A percentile compares a stretch with the other conserved stretches of the same genome.
Evolutionary conservation across 306 rosid genomes (phyloP).

Genomic region (Begonia masoniana): DNA sequence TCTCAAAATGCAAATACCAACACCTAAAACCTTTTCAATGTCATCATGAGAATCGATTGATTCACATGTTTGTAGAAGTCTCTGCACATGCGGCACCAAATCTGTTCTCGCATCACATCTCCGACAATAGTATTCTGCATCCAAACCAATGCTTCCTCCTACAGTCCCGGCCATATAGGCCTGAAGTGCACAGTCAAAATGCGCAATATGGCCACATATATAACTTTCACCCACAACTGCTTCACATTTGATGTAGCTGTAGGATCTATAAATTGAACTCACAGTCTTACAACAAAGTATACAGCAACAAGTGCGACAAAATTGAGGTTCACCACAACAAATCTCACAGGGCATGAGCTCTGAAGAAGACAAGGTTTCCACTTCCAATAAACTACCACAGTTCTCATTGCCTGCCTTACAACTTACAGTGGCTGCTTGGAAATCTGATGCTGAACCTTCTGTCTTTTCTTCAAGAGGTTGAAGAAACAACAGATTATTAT

Average conservation of each 20-base stretch:
- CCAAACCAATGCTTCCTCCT: constrained; percentile 53
- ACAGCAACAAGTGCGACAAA: constrained; percentile 81
- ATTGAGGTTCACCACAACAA: constrained; percentile 61
- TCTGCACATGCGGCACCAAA: constrained; percentile 43
- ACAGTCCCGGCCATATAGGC: constrained; percentile 60
- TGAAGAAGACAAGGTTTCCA: constrained; percentile 13
- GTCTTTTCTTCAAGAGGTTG: constrained; percentile 31
- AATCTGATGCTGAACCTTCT: constrained; percentile 22
- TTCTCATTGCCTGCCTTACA: constrained; percentile 60
- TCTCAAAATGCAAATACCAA: constrained; percentile 58
- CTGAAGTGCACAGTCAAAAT: constrained; percentile 64
- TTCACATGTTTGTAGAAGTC: constrained; percentile 35
- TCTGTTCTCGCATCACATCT: constrained; percentile 78
- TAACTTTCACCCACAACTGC: constrained; percentile 18
- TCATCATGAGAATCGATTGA: constrained; percentile 35
- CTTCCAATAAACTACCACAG: constrained; percentile 36
- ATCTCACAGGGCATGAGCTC: constrained; percentile 48
- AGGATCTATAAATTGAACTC: constrained; percentile 38
- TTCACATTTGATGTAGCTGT: constrained; percentile 54
- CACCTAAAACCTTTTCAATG: constrained; percentile 38
- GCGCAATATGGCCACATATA: constrained; percentile 74
- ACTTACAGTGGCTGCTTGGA: constrained; percentile 9
- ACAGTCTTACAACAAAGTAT: constrained; percentile 59
- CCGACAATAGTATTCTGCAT: constrained; percentile 63
- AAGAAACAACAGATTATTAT: constrained; percentile 11